Evolutionary conservation across 2,329 filamentous ascomycete species (phyloP), one percentile per base, ranked within the genome.

Genomic region (Trichothecium sympodiale): DNA sequence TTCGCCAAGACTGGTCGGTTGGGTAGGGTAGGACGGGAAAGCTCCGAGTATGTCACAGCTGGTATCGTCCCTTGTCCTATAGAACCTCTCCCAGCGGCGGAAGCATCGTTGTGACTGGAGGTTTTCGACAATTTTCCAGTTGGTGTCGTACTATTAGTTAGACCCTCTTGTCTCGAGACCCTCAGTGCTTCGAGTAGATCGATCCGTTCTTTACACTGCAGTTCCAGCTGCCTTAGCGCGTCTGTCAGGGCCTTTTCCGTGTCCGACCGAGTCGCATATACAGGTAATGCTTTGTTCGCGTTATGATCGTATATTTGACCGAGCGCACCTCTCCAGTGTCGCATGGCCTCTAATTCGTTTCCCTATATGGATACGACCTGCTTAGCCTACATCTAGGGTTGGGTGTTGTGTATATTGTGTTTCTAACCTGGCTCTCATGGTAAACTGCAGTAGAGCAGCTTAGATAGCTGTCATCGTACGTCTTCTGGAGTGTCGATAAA

Each of bases 361-460:
- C 85, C 86, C 86, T 95, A 38, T 31, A 41, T 28, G 31, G 8
- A 27, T 13, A 33, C n/a, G 20, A 15, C 8, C 10, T 18, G 25
- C 18, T 14, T 26, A 10, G 20, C 18, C 23, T 35, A 26, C 10
- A n/a, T 7, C 18, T 17, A 30, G 30, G 31, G 8, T 23, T 16
- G 31, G 14, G 18, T 16, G 30, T n/a, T 16, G 20, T 12, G 12
- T 23, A 13, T 16, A 15, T 18, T 17, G n/a, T 8, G 14, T 4
- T 25, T 46, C 48, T 37, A 62, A 93, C 87, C 75, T 93, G 82
- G 55, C 81, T 77, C 64, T 98, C 91, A 58, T 94, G 95, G 62
- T 94, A 95, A 36, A 94, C 84, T 28, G 89, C 89, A 2, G 88
- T 96, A 12, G 88, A 95, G 61, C 88, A 95, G 54, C 82, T 87